Conservation (phyloP, 805 yeast species). For the Candida adriatica region DNA sequence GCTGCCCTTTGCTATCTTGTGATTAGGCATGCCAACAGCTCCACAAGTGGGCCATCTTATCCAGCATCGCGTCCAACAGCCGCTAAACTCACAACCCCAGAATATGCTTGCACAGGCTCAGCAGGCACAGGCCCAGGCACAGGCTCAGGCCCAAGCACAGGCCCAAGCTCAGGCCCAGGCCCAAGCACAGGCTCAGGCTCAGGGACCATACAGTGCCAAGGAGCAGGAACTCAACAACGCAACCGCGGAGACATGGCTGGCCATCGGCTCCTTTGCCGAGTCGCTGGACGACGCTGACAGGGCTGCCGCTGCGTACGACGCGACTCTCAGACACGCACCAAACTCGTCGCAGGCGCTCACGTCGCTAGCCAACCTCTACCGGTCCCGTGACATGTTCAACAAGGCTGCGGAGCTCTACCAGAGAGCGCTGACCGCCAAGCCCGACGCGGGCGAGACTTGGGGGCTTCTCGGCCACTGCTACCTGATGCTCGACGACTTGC, state of each 20-base stretch:
- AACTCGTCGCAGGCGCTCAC: conserved; percentile 80
- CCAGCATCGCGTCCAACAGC: conserved; percentile 3
- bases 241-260: conserved; percentile 81
- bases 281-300: conserved; percentile 81
- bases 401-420: conserved; percentile 94
- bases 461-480: conserved; percentile 95
- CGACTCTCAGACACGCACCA: conserved; percentile 81
- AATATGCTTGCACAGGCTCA: conserved; percentile 4
- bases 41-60: conserved; percentile 1
- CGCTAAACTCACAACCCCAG: conserved; percentile 3
- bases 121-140: conserved; percentile 4
- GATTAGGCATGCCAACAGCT: background rate
- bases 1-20: no score
- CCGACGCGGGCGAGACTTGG: conserved; percentile 95
- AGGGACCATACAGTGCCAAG: conserved; percentile 23
- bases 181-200: conserved; percentile 1
- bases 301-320: conserved; percentile 83
- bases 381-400: conserved; percentile 83
- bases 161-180: background rate
- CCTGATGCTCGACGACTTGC: conserved; percentile 92
- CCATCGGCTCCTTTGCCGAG: conserved; percentile 86
- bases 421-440: conserved; percentile 71
- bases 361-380: conserved; percentile 79
- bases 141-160: conserved; percentile 3
- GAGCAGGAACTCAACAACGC: conserved; percentile 35